Conservation (phyloP, 495 filamentous ascomycete genomes). For the Penicillium robsamsonii region DNA sequence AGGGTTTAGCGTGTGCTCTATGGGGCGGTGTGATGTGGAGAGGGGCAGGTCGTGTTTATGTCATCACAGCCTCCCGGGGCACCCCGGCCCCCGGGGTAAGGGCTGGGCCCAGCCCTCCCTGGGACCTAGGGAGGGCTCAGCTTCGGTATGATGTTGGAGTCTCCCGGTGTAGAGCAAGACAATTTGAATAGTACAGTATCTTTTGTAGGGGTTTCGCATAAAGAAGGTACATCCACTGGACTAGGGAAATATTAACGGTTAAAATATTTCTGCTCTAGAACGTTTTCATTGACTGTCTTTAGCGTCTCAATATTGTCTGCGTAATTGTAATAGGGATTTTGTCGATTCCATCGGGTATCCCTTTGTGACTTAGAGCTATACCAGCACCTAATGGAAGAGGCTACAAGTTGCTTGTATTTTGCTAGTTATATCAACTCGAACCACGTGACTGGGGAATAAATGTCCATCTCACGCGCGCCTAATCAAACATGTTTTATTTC, state of each 20-base stretch:
- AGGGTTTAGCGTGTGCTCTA: constrained; percentile 31
- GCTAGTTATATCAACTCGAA: background rate
- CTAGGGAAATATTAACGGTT: background rate
- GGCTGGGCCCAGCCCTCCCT: too few relatives aligned
- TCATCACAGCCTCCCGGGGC: background rate
- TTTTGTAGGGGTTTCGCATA: background rate
- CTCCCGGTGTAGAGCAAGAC: background rate
- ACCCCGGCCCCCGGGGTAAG: background rate
- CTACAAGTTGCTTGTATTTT: too few relatives aligned
- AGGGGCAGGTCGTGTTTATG: constrained; percentile 21
- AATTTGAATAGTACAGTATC: background rate
- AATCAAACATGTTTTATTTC: background rate
- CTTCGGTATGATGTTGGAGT: background rate
- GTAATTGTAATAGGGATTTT: background rate
- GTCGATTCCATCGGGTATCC: background rate
- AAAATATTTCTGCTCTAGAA: background rate
- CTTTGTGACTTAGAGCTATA: background rate
- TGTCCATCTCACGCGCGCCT: constrained; percentile 1
- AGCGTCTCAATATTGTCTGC: background rate
- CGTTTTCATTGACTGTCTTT: background rate
- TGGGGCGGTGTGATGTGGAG: constrained; percentile 35
- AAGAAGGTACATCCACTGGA: background rate
- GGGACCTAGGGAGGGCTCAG: too few relatives aligned
- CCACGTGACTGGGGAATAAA: constrained; percentile 5
- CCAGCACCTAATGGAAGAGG: background rate